Conservation (phyloP, 352 stramenopile genomes). For the Globisporangium ultimum region DNA sequence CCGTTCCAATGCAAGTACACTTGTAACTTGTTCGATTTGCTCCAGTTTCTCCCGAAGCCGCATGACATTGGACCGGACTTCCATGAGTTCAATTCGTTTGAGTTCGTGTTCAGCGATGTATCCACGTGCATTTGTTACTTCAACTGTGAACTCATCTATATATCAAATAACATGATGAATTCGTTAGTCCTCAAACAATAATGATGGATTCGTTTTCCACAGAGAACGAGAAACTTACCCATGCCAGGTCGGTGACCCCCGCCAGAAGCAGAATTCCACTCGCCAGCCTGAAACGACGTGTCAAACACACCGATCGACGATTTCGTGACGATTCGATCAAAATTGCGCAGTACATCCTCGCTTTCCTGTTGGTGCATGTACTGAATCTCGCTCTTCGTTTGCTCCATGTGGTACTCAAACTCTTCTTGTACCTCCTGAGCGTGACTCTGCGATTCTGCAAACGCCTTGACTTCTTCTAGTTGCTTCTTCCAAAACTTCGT, state of each 20-base stretch:
- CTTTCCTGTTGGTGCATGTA: slow-evolving; percentile 28
- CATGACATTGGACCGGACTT: slow-evolving; percentile 46
- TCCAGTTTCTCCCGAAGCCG: slow-evolving; percentile 55
- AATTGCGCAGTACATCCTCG: slow-evolving; percentile 13
- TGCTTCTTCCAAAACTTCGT: slow-evolving; percentile 75
- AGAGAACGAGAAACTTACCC: slow-evolving; percentile 28
- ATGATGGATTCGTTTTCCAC: too few relatives aligned
- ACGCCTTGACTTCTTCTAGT: slow-evolving; percentile 39
- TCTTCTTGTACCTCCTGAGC: slow-evolving; percentile 17
- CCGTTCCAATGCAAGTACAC: slow-evolving; percentile 35
- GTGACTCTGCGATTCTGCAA: slow-evolving; percentile 40
- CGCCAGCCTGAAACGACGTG: slow-evolving; percentile 37
- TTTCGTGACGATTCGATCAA: slow-evolving; percentile 27
- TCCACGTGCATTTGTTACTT: slow-evolving; percentile 31
- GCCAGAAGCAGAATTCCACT: slow-evolving; percentile 51
- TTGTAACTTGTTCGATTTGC: slow-evolving; percentile 36
- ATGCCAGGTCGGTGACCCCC: slow-evolving; percentile 41
- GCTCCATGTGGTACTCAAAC: slow-evolving; percentile 24
- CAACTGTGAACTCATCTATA: slow-evolving; percentile 54
- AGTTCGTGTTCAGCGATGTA: slow-evolving; percentile 52
- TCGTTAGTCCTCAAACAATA: slow-evolving; percentile 1
- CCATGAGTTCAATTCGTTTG: slow-evolving; percentile 42
- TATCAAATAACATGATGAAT: slow-evolving; percentile 4
- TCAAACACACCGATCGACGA: slow-evolving; percentile 58
- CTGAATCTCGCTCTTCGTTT: slow-evolving; percentile 37